Base-by-base conservation (phyloP, 345 rosid genomes). In the Rhodomyrtus tomentosa region DNA sequence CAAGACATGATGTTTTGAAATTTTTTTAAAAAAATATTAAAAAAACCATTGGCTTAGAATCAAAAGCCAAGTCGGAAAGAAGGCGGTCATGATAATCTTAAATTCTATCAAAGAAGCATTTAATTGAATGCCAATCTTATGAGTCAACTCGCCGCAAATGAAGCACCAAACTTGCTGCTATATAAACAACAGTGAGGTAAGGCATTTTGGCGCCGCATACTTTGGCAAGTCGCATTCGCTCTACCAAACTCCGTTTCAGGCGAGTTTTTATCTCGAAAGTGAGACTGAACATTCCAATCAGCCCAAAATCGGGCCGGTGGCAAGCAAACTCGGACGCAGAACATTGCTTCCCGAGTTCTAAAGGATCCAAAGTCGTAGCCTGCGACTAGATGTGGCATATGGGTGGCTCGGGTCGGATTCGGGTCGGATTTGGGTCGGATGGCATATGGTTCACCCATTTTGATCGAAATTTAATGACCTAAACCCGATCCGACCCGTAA, bases 221-320 rank as follows among this genome's bases (percentile, higher is more conserved):
- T 14, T 27, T 59, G 21, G 6, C 21, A 4, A 5, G 0, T 13
- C 21, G 0, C 0, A 3, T 27, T 27, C 0, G 27, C 4, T 3
- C 4, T 14, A 3, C 20, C 8, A 1, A 59, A 14, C 22, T 1
- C 5, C 73, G 32, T 27, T 0, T 59, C 21, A 1, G 29, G 21
- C 0, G 40, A 59, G 36, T 15, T 0, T 0, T 59, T 59, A 29
- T 15, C 0, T 14, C 4, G 0, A 59, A 59, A 3, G 4, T 2
- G 29, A 27, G 7, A 59, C 73, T 27, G 15, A 6, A 59, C 27
- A 5, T 6, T 59, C 0, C 21, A 14, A 59, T 6, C 36, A 13
- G 29, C 21, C 10, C 73, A 29, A 59, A 52, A 27, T 14, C 38
- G 2, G 4, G 72, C 20, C 2, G 2, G 20, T 5, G 38, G 2